Conservation (phyloP, 176 grass and related monocot species). For the Ensete glaucum region DNA sequence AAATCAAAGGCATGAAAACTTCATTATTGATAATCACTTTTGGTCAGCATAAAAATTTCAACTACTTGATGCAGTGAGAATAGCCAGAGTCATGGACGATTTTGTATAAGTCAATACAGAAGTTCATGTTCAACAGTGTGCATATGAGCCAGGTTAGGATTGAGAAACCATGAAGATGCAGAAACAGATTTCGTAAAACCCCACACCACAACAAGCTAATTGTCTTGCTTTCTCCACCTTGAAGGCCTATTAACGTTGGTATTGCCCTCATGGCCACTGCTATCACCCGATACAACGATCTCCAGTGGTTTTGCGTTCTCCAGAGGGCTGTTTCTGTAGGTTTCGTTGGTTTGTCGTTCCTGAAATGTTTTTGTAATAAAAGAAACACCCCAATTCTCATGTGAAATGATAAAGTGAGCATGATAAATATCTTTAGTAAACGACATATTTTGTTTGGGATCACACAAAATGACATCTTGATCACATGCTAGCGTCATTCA, state of each 20-base stretch:
- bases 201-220: not conserved
- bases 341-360: constrained; percentile 41
- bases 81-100: no score
- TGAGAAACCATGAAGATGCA: no score
- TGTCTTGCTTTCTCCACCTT: constrained; percentile 22
- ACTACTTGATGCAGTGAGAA: no score
- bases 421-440: not conserved
- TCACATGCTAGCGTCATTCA: not conserved
- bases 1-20: no score
- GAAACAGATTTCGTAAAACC: not conserved
- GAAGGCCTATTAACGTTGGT: constrained; percentile 30
- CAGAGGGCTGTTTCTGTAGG: constrained; percentile 31
- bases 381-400: not conserved
- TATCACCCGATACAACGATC: constrained; percentile 27
- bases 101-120: no score
- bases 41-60: no score
- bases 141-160: no score
- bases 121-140: no score
- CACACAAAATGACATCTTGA: not conserved
- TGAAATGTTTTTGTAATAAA: constrained; percentile 4
- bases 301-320: constrained; percentile 36
- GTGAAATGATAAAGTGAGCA: no score
- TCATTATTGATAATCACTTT: no score
- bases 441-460: not conserved
- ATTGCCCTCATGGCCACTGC: constrained; percentile 50